These are phyloP conservation scores for Thozetella sp. DNA, from an alignment of 495 filamentous ascomycete species.

Conservation along the genomic window DNA sequence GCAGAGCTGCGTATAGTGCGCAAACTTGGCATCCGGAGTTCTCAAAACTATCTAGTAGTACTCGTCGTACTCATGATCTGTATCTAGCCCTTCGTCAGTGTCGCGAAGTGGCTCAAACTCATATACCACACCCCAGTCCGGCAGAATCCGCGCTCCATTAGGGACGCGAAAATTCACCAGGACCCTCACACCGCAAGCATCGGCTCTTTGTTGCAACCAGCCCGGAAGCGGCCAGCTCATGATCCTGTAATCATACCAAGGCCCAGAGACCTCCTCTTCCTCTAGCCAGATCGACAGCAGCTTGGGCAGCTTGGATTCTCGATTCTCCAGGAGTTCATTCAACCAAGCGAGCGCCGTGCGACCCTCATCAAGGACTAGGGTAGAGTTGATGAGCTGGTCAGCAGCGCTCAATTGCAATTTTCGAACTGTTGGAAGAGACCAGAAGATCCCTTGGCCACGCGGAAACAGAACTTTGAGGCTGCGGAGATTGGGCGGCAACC, in stretches of 20 bases:
- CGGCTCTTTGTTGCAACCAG: background rate
- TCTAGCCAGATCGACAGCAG: background rate
- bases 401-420: background rate
- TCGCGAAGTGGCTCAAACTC: background rate
- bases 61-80: background rate
- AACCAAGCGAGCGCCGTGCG: background rate
- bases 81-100: background rate
- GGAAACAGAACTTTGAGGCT: background rate
- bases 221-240: background rate
- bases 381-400: background rate
- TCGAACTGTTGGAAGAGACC: background rate
- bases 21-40: too few relatives aligned
- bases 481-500: background rate
- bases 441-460: background rate
- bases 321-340: background rate
- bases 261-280: background rate
- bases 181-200: background rate
- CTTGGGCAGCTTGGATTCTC: background rate
- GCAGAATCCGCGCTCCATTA: background rate
- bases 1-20: too few relatives aligned
- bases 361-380: background rate
- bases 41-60: background rate
- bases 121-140: background rate
- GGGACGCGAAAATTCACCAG: background rate
- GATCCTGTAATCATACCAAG: background rate